A percentile compares a stretch with the other conserved stretches of the same genome.
Conservation (phyloP, 345 rosid species). For the Abelmoschus esculentus region DNA sequence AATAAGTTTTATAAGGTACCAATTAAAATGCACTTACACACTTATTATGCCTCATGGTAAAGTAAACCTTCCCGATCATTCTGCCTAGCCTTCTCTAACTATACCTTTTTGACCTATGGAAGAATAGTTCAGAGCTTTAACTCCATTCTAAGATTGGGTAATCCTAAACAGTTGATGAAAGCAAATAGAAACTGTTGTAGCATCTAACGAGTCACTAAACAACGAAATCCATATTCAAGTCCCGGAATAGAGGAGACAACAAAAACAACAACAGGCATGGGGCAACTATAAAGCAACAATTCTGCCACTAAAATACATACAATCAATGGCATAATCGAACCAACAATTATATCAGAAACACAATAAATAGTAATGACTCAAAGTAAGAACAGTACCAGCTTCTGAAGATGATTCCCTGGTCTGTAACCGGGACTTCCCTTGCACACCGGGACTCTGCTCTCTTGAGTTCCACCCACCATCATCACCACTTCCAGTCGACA, state of each 20-base stretch:
- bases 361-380: neutral
- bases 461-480: neutral
- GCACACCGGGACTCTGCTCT: neutral
- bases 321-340: neutral
- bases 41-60: neutral
- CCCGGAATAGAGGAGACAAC: neutral
- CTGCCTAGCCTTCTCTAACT: neutral
- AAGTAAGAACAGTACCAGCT: conserved; percentile 33
- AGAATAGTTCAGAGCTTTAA: conserved; percentile 1
- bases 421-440: neutral
- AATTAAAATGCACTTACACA: neutral
- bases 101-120: neutral
- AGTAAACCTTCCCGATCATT: neutral
- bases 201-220: neutral
- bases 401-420: conserved; percentile 52
- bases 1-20: neutral
- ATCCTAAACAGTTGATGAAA: neutral
- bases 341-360: neutral
- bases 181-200: neutral
- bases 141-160: neutral
- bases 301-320: conserved; percentile 29
- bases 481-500: neutral
- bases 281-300: neutral
- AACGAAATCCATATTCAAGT: neutral
- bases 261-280: neutral